phyloP scores from a whole-genome alignment of 495 filamentous ascomycete genomes.

The Xylaria curta region DNA sequence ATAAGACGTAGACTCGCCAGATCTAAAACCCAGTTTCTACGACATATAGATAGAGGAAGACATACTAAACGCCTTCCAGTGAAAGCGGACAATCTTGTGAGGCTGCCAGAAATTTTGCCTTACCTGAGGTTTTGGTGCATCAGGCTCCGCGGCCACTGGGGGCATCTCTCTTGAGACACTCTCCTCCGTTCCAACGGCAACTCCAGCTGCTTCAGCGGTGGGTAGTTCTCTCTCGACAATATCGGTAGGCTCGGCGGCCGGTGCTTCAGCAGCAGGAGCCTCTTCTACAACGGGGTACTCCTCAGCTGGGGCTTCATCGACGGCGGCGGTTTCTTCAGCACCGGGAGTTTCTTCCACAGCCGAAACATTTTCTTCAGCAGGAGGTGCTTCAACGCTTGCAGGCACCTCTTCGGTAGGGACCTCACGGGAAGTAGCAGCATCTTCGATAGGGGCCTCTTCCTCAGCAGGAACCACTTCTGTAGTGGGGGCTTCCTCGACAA shows the following conservation, averaged over 20 bases:
- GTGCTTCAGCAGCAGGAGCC: slow-evolving; percentile 12
- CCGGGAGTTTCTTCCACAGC: slow-evolving; percentile 22
- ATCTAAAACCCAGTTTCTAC: slow-evolving; percentile 24
- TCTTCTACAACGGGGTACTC: slow-evolving; percentile 15
- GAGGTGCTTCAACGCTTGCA: slow-evolving; percentile 25
- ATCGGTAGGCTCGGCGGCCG: background rate
- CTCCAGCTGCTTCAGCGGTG: background rate
- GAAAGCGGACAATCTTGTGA: slow-evolving; percentile 27
- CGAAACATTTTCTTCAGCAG: slow-evolving; percentile 15
- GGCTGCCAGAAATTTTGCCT: slow-evolving; percentile 30
- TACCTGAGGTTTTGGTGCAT: slow-evolving; percentile 32
- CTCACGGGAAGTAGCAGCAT: background rate
- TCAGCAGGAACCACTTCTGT: background rate
- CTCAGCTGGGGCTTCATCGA: slow-evolving; percentile 21
- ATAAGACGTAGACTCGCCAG: slow-evolving; percentile 12
- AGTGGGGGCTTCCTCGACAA: slow-evolving; percentile 22
- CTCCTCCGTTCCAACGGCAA: slow-evolving; percentile 20
- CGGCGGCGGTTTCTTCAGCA: slow-evolving; percentile 2
- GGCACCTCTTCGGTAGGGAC: slow-evolving; percentile 9
- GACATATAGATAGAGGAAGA: slow-evolving; percentile 23
- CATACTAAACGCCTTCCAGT: slow-evolving; percentile 30
- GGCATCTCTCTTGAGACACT: slow-evolving; percentile 26
- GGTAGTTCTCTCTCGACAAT: background rate
- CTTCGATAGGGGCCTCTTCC: background rate
- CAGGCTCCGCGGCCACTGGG: slow-evolving; percentile 27